Conservation (phyloP, 148 eudicot species). For the Gaultheria prostrata region DNA sequence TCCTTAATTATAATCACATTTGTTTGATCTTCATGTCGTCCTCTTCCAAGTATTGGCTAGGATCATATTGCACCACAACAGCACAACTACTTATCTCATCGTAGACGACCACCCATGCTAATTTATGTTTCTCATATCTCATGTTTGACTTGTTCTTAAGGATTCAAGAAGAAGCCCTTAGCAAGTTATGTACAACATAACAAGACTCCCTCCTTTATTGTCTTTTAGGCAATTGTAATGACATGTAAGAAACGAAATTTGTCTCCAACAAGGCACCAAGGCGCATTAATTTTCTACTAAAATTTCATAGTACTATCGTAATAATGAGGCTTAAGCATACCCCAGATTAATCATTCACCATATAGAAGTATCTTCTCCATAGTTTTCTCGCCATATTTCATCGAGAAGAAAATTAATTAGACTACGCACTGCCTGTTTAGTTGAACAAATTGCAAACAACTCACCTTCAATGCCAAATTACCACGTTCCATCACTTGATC, state of each 20-base stretch:
- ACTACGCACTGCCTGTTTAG: background rate
- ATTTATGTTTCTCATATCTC: conserved; percentile 3
- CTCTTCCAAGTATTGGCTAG: conserved; percentile 5
- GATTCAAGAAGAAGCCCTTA: background rate
- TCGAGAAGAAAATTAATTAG: background rate
- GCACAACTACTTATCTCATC: background rate
- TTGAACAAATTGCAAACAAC: conserved; percentile 2
- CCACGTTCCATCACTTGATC: conserved; percentile 63
- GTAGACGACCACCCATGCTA: background rate
- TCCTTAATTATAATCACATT: background rate
- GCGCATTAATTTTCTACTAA: background rate
- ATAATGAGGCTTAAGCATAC: background rate
- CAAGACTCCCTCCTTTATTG: background rate
- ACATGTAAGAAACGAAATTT: background rate
- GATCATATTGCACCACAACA: background rate
- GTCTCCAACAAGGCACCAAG: background rate
- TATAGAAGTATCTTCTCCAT: background rate
- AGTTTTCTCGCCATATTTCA: background rate
- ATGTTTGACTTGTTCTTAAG: background rate
- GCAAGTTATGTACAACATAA: background rate
- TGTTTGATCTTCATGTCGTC: background rate
- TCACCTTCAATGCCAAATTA: conserved; percentile 67
- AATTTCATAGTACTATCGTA: background rate
- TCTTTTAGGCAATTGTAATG: background rate
- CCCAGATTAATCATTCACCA: background rate